Evolutionary conservation across 305 asterid species (phyloP), one percentile per base, ranked within the genome.

Genomic region (Fraxinus dipetala): DNA sequence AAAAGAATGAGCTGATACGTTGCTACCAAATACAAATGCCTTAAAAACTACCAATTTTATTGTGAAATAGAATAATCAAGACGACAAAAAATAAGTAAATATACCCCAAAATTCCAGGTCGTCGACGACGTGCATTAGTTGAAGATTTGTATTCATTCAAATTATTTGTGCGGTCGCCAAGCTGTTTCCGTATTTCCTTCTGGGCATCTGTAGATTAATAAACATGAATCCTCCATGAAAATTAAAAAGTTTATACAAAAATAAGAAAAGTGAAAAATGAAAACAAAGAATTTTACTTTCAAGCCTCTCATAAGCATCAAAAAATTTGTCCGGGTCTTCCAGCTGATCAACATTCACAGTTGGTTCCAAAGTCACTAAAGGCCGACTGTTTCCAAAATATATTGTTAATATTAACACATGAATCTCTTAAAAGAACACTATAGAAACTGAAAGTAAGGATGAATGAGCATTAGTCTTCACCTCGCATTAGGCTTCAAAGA

Each of bases 51-150:
- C 63, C 51, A 43, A 72, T 79, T 54, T 5, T 72, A 16, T 38
- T 38, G 16, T 77, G 61, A 85, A 79, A 69, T 83, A 56, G 40
- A 78, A 80, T 45, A 79, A 75, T 81, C 84, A 78, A 48, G 31
- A 78, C 72, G 63, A 74, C 80, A 4, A 45, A 70, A 35, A 70
- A 82, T 36, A 77, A 35, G 31, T 11, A 76, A 48, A 54, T 74
- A 67, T 94, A 90, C 98, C 98, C 96, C 84, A 91, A 90, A 82
- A 96, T 87, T 78, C 97, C 92, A 56, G 88, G 94, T 77, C 95
- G 89, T 67, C 93, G 95, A 32, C 35, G 85, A 69, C 92, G 92
- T 81, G 75, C 84, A 59, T 65, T 87, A 32, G 78, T 80, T 18
- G 89, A 83, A 79, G 91, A 91, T 83, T 84, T 83, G 76, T 78